phyloP scores from a whole-genome alignment of 2,329 filamentous ascomycete genomes.

The Pseudopithomyces chartarum region DNA sequence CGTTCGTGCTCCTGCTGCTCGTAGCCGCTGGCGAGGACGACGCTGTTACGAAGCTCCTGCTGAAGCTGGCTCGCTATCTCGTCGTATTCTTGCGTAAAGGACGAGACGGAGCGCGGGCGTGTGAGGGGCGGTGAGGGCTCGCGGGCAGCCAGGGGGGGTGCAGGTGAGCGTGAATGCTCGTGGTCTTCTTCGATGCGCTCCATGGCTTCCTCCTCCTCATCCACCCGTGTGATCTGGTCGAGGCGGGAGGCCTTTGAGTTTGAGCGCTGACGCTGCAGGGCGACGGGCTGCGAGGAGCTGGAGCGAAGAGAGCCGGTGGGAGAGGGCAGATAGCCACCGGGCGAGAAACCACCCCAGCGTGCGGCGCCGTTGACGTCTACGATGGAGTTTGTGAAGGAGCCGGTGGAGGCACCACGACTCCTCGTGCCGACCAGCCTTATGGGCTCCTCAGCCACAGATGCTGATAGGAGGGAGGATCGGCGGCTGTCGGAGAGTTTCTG shows the following conservation, averaged over 20 bases:
- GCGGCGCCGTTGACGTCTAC: slow-evolving; percentile 71
- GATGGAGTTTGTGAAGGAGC: slow-evolving; percentile 62
- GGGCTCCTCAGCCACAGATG: slow-evolving; percentile 36
- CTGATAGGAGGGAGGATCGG: slow-evolving; percentile 65
- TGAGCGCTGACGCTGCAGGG: slow-evolving; percentile 44
- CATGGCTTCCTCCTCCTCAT: slow-evolving; percentile 25
- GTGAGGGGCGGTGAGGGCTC: slow-evolving; percentile 25
- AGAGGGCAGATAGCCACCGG: slow-evolving; percentile 70
- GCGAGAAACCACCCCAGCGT: slow-evolving; percentile 72
- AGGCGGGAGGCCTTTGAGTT: slow-evolving; percentile 48
- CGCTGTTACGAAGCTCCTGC: slow-evolving; percentile 33
- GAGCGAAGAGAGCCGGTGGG: slow-evolving; percentile 65
- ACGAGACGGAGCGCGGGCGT: slow-evolving; percentile 38
- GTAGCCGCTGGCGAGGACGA: slow-evolving; percentile 16
- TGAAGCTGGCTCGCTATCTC: slow-evolving; percentile 42
- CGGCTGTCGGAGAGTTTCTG: slow-evolving; percentile 72
- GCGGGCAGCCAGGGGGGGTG: slow-evolving; percentile 10
- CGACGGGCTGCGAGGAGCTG: slow-evolving; percentile 47
- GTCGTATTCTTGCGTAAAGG: slow-evolving; percentile 44
- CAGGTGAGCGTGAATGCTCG: slow-evolving; percentile 21
- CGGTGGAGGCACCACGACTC: slow-evolving; percentile 49
- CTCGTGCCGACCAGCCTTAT: slow-evolving; percentile 32
- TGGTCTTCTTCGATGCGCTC: slow-evolving; percentile 4
- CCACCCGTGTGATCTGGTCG: slow-evolving; percentile 48
- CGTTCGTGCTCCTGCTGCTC: slow-evolving; percentile 13